Percentiles rank a stretch among this genome's conserved stretches.
phyloP scores from a whole-genome alignment of 805 yeast genomes.

The Starmerella stigmatis region DNA sequence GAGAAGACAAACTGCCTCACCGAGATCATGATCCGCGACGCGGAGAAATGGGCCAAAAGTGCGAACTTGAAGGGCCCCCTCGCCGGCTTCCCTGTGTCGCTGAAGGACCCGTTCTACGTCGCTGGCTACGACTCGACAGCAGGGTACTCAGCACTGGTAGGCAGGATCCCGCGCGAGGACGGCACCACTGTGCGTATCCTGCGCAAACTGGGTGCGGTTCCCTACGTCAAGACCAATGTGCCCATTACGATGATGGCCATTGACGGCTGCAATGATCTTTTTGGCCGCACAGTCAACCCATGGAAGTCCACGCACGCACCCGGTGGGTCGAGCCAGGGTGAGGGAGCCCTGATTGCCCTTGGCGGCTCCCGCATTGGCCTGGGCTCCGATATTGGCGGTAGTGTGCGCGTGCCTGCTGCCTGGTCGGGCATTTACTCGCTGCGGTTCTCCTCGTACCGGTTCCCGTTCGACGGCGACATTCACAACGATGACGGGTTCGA shows the following conservation, averaged over 20 bases:
- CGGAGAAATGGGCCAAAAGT: constrained; percentile 48
- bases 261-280: constrained; percentile 45
- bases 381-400: constrained; percentile 50
- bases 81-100: constrained; percentile 54
- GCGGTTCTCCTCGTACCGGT: constrained; percentile 41
- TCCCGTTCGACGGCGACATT: constrained; percentile 37
- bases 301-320: constrained; percentile 37
- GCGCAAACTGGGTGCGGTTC: constrained; percentile 45
- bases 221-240: constrained; percentile 46
- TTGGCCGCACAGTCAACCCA: constrained; percentile 44
- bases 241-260: constrained; percentile 49
- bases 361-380: constrained; percentile 44
- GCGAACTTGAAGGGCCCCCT: constrained; percentile 48
- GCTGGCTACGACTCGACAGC: constrained; percentile 44
- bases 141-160: constrained; percentile 38
- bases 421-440: constrained; percentile 43
- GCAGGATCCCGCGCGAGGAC: constrained; percentile 36
- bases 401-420: constrained; percentile 46
- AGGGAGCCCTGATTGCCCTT: constrained; percentile 38
- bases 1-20: constrained; percentile 46
- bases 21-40: constrained; percentile 56
- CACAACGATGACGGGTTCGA: constrained; percentile 40
- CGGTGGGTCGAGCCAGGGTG: constrained; percentile 50
- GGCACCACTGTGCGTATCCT: constrained; percentile 36
- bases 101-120: constrained; percentile 47